Percentiles rank a stretch among this genome's conserved stretches.
phyloP scores from a whole-genome alignment of 495 filamentous ascomycete species.

The Penicillium cinerascens region DNA sequence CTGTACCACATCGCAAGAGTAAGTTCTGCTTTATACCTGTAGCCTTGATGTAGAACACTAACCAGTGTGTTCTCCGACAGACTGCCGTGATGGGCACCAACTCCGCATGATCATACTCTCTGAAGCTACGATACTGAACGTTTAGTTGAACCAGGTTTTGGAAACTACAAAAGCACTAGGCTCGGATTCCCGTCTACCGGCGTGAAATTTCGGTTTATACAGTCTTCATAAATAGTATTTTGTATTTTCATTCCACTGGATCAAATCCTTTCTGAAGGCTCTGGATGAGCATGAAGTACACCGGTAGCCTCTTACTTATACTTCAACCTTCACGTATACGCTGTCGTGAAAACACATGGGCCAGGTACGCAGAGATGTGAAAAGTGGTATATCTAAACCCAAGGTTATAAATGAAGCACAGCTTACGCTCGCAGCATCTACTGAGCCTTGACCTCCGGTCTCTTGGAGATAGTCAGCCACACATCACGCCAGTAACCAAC shows the following conservation, averaged over 20 bases:
- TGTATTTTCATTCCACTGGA: not conserved
- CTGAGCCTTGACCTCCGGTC: conserved; percentile 9
- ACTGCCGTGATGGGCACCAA: conserved; percentile 28
- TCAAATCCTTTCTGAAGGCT: too few species aligned
- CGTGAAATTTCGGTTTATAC: conserved; percentile 2
- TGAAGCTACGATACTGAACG: not conserved
- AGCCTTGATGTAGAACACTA: not conserved
- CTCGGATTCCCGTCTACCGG: not conserved
- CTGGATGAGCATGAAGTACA: too few species aligned
- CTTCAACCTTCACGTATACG: too few species aligned
- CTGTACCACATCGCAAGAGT: conserved; percentile 61
- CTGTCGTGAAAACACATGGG: too few species aligned
- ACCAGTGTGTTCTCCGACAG: conserved; percentile 14
- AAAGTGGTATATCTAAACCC: not conserved
- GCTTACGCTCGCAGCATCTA: not conserved
- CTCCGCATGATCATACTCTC: conserved; percentile 8
- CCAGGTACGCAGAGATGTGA: too few species aligned
- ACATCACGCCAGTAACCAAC: conserved; percentile 47
- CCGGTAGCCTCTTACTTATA: too few species aligned
- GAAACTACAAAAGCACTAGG: not conserved
- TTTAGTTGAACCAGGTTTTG: conserved; percentile 2
- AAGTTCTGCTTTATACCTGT: conserved; percentile 12
- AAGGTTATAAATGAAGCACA: not conserved
- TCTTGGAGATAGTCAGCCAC: conserved; percentile 42
- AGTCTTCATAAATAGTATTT: not conserved